Conservation (phyloP, 768 basidiomycete genomes). For the Rossbeevera mucosa region DNA sequence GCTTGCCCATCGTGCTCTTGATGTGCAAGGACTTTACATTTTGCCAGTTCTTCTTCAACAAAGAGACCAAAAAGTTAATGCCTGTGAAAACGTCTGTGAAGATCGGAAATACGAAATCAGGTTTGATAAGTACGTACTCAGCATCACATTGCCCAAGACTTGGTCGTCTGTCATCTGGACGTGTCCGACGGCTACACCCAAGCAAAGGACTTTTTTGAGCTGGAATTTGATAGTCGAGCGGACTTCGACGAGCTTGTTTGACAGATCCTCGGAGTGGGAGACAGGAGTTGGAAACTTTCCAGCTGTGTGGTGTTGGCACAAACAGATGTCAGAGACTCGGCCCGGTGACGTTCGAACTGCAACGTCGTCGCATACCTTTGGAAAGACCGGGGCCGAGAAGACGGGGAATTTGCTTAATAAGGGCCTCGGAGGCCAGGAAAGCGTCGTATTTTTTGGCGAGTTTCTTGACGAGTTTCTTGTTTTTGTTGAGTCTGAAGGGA, state of each 20-base stretch:
- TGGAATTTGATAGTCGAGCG: conserved; percentile 99
- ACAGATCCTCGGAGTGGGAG: conserved; percentile 85
- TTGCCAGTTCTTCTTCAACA: conserved; percentile 99
- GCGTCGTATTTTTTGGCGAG: conserved; percentile 99
- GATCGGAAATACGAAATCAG: neutral
- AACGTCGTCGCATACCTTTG: conserved; percentile 58
- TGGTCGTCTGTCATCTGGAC: conserved; percentile 97
- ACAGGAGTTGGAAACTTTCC: conserved; percentile 99
- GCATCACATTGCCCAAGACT: conserved; percentile 95
- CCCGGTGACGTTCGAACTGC: neutral
- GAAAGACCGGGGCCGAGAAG: conserved; percentile 98
- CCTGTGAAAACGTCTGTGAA: conserved; percentile 41
- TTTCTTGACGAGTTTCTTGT: conserved; percentile 99
- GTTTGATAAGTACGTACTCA: conserved; percentile 51
- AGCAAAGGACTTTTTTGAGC: conserved; percentile 97
- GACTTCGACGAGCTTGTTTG: conserved; percentile 89
- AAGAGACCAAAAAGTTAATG: conserved; percentile 99
- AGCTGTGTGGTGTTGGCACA: conserved; percentile 45
- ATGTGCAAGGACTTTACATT: conserved; percentile 98
- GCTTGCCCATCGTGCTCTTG: conserved; percentile 99
- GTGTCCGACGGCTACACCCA: conserved; percentile 98
- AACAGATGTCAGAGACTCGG: neutral
- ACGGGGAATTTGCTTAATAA: conserved; percentile 99
- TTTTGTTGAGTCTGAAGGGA: conserved; percentile 84
- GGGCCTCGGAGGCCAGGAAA: conserved; percentile 93